phyloP scores from a whole-genome alignment of 495 filamentous ascomycete genomes.

The Chaetomium tenue region DNA sequence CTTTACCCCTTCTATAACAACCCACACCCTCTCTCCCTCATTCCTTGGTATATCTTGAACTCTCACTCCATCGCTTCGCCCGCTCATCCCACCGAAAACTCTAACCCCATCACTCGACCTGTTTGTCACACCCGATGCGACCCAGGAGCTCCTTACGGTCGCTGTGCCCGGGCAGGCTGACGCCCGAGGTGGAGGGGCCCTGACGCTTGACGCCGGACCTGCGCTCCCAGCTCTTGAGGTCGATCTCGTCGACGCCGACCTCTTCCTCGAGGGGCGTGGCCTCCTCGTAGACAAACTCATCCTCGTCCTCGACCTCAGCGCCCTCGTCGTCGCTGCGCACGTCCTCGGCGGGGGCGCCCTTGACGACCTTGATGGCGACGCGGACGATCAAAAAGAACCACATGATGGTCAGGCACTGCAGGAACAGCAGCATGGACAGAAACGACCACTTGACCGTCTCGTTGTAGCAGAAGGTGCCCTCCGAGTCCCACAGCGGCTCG shows the following conservation, averaged over 20 bases:
- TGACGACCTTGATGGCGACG: conserved; percentile 73
- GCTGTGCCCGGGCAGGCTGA: conserved; percentile 65
- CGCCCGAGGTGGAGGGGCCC: conserved; percentile 43
- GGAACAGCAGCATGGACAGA: conserved; percentile 66
- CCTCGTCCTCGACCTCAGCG: conserved; percentile 54
- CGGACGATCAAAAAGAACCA: conserved; percentile 89
- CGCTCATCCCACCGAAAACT: not conserved
- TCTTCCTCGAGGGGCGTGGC: conserved; percentile 59
- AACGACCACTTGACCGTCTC: conserved; percentile 69
- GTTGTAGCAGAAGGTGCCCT: conserved; percentile 75
- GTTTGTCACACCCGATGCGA: conserved; percentile 73
- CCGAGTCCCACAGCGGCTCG: conserved; percentile 64
- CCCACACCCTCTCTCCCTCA: not conserved
- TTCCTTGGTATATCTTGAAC: too few species aligned
- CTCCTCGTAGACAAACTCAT: conserved; percentile 49
- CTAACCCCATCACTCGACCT: conserved; percentile 43
- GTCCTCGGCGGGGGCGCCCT: conserved; percentile 78
- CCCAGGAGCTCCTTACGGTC: conserved; percentile 71
- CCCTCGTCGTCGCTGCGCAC: conserved; percentile 83
- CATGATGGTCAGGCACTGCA: conserved; percentile 78
- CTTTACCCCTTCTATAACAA: not conserved
- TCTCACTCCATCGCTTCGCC: too few species aligned
- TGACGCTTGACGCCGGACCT: conserved; percentile 46
- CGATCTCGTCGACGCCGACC: conserved; percentile 61
- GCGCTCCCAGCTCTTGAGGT: conserved; percentile 54